Evolutionary conservation across 768 basidiomycete species (phyloP), one percentile per base, ranked within the genome.

Genomic region (Hypsizygus marmoreus): DNA sequence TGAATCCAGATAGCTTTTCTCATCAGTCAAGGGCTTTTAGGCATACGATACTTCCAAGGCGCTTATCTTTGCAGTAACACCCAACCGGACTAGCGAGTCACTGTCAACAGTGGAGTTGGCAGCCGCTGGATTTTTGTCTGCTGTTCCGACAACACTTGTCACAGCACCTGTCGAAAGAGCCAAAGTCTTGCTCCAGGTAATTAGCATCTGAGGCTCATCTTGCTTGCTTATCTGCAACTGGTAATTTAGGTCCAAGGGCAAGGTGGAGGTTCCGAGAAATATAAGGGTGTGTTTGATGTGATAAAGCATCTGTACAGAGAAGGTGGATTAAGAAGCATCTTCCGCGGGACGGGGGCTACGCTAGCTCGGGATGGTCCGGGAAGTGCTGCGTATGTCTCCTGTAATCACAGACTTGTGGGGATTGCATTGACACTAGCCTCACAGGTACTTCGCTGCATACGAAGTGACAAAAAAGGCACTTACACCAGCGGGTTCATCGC

Each of bases 141-240:
- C 97, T 4, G 71, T 97, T 40, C 97, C 97, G 24, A 81, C 91
- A 6, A 95, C 95, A 0, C 71, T 95, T 23, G 76, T 97, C 24
- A 92, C 93, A n/a, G 95, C 90, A 7, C 97, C 97, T 0, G 92
- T 97, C 1, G 97, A 99, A 64, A 80, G 97, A 40, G 93, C 97
- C 43, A 99, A 99, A 65, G 97, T 99, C 12, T 69, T 99, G 22
- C 71, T 99, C 19, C 95, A 99, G 74, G 89, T 87, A 56, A 43
- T 74, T 59, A 5, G 19, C 24, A 10, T 28, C 13, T 20, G 10
- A 25, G 11, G 33, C 6, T 39, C 25, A 1, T 3, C 10, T 33
- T 11, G 36, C 35, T 24, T 33, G 43, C 35, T 31, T 17, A 49
- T 54, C 22, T 39, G 42, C 47, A 31, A 51, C 40, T 51, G 37